Percentiles rank a stretch among this genome's conserved stretches.
Evolutionary conservation across 2,329 filamentous ascomycete species (phyloP).

Genomic region (Aspergillus udagawae): DNA sequence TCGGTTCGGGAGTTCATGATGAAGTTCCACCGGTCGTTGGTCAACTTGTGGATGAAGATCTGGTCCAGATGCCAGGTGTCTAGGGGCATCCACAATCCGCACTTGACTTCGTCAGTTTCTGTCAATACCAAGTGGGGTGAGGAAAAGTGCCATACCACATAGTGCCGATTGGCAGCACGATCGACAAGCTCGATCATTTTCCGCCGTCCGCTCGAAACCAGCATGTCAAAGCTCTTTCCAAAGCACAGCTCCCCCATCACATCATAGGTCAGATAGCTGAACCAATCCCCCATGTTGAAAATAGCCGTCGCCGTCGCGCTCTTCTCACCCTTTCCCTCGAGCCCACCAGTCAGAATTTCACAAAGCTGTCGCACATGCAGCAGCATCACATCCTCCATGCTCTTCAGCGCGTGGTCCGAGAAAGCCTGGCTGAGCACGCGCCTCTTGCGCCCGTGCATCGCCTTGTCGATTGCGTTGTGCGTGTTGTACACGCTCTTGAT

Average conservation of each 20-base stretch:
- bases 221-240: constrained; percentile 50
- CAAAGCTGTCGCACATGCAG: constrained; percentile 65
- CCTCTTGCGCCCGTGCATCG: constrained; percentile 65
- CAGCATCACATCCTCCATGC: constrained; percentile 65
- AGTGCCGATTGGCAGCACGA: constrained; percentile 63
- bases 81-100: constrained; percentile 67
- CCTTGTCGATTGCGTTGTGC: constrained; percentile 67
- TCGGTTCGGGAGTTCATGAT: constrained; percentile 68
- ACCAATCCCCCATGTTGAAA: constrained; percentile 36
- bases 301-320: constrained; percentile 20
- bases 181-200: constrained; percentile 66
- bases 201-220: constrained; percentile 46
- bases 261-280: constrained; percentile 47
- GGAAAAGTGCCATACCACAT: constrained; percentile 46
- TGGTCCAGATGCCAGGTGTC: constrained; percentile 64
- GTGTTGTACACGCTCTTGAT: constrained; percentile 64
- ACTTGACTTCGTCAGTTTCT: constrained; percentile 40
- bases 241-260: constrained; percentile 51
- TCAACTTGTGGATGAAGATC: constrained; percentile 63
- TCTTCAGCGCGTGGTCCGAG: constrained; percentile 61
- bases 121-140: not conserved
- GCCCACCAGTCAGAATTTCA: constrained; percentile 25
- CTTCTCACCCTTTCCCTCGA: constrained; percentile 8
- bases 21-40: constrained; percentile 63
- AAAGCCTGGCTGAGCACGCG: constrained; percentile 70